Evolutionary conservation across 371 early-diverging fungal genomes (phyloP), one percentile per base, ranked within the genome.

Genomic region (Syncephalis fuscata): DNA sequence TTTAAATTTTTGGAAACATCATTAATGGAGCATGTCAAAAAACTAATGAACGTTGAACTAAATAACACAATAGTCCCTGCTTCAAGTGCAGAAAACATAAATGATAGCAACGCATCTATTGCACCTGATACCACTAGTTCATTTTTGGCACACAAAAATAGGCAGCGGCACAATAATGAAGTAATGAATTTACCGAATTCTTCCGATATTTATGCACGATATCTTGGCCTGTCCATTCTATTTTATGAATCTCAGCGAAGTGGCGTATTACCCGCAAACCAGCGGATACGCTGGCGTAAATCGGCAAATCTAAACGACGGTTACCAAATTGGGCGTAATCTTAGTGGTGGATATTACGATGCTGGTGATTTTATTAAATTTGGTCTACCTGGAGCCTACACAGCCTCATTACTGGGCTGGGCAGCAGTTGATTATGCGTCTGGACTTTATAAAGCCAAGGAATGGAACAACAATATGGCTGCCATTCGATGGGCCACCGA

Each of bases 401-500:
- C 71, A 3, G 20, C 77, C 26, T 45, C 72, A 0, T 52, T 64
- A 25, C 52, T 73, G 15, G 60, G 72, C 20, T 79, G 76, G 74
- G 69, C 74, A 4, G 76, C 62, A 3, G 42, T 66, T 36, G 63
- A 67, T 50, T 79, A 66, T 61, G 69, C 55, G 54, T 61, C 75
- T 10, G 79, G 76, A n/a, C 74, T 72, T 45, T 57, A 59, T 44
- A 62, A 64, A 42, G 72, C 79, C 14, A 57, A 64, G 14, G 69
- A 77, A 50, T 59, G 61, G 1, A 27, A 44, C 1, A 64, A 75
- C 37, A 55, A 77, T 2, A 44, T 53, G n/a, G 65, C 66, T 39
- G 75, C 66, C 64, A 39, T 78, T 10, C 66, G 65, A 49, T 78
- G 76, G 77, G 79, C 77, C n/a, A 70, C 67, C 25, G 77, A 78